These are phyloP conservation scores for Plantago coronopus DNA, from an alignment of 305 asterid species.

Conservation along the genomic window DNA sequence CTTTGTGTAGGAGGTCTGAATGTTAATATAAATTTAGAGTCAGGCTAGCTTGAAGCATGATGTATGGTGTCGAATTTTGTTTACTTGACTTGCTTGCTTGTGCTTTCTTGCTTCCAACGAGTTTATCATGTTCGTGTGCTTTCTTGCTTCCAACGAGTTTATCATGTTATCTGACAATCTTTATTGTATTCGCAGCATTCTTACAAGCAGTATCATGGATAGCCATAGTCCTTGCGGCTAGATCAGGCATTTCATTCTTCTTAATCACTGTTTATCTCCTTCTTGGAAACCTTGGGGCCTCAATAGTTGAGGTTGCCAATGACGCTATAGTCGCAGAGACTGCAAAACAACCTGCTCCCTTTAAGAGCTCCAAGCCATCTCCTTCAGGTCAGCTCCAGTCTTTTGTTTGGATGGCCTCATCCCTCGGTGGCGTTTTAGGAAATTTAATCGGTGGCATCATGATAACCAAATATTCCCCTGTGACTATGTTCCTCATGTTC, in stretches of 20 bases:
- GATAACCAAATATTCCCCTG: slow-evolving; percentile 50
- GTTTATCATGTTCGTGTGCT: background rate
- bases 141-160: background rate
- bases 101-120: background rate
- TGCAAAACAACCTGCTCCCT: slow-evolving; percentile 47
- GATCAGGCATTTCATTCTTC: slow-evolving; percentile 61
- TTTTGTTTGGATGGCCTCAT: slow-evolving; percentile 87
- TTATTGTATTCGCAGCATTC: slow-evolving; percentile 51
- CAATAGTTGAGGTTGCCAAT: slow-evolving; percentile 89
- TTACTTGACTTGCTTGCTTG: too few species aligned
- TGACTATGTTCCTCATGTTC: slow-evolving; percentile 45
- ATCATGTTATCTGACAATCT: slow-evolving; percentile 5
- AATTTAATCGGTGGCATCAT: slow-evolving; percentile 70
- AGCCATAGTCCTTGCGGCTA: slow-evolving; percentile 49
- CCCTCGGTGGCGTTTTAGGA: slow-evolving; percentile 81
- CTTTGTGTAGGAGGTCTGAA: background rate
- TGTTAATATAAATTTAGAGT: too few species aligned
- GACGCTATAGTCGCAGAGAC: slow-evolving; percentile 97
- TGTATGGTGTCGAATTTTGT: background rate
- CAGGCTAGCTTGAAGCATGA: background rate
- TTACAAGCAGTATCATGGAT: slow-evolving; percentile 89
- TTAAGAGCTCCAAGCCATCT: slow-evolving; percentile 46
- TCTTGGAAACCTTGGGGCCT: slow-evolving; percentile 87
- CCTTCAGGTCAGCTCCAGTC: slow-evolving; percentile 78
- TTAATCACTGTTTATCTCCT: slow-evolving; percentile 67